These are phyloP conservation scores for Eudorina sp. DNA, from an alignment of 139 green algal species.

Conservation along the genomic window DNA sequence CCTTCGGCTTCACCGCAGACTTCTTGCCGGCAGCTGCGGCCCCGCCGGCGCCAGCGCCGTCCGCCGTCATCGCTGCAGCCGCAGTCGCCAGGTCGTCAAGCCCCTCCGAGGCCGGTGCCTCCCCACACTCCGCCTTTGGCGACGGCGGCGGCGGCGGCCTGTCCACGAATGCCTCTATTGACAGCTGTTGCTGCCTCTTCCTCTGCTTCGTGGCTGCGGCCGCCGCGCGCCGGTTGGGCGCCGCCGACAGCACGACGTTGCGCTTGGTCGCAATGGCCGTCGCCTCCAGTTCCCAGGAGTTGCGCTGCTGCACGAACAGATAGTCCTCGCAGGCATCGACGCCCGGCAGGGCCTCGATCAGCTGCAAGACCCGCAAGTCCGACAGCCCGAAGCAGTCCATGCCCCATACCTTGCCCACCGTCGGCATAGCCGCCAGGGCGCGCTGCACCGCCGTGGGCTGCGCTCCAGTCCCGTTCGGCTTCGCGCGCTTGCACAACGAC, in stretches of 20 bases:
- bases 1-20: not conserved
- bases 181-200: constrained; percentile 30
- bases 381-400: constrained; percentile 73
- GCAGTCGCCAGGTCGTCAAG: constrained; percentile 23
- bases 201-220: constrained; percentile 26
- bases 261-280: constrained; percentile 17
- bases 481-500: not conserved
- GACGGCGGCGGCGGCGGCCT: constrained; percentile 11
- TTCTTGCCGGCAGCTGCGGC: not conserved
- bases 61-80: not conserved
- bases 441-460: constrained; percentile 1
- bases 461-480: not conserved
- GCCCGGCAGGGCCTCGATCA: constrained; percentile 71
- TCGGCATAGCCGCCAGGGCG: constrained; percentile 52
- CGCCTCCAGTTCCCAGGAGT: constrained; percentile 49
- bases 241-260: not conserved
- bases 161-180: constrained; percentile 27
- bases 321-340: constrained; percentile 50
- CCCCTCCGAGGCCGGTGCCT: not conserved
- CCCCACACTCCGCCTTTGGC: not conserved
- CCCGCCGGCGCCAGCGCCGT: not conserved
- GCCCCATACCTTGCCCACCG: constrained; percentile 69
- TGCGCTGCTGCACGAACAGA: constrained; percentile 52
- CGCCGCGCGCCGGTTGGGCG: not conserved
- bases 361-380: constrained; percentile 71